Conservation (phyloP, 2,329 filamentous ascomycete species). For the Epichloe elymi region DNA sequence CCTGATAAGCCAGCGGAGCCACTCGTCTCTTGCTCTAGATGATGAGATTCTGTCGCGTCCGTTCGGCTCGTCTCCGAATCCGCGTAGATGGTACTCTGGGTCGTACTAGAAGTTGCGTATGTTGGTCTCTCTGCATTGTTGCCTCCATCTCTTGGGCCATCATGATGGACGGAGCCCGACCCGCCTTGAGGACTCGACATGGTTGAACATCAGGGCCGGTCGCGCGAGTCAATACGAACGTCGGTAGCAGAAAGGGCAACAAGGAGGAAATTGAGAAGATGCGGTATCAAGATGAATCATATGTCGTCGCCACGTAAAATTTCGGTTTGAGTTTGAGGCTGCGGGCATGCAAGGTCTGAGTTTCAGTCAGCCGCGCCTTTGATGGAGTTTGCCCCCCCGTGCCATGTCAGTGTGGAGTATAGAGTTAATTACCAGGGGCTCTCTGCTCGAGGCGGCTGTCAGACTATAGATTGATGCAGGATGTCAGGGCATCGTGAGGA, state of each 20-base stretch:
- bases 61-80: not conserved
- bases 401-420: not conserved
- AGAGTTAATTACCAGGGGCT: not conserved
- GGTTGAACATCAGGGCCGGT: slow-evolving; percentile 12
- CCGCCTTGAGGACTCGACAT: slow-evolving; percentile 22
- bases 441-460: not conserved
- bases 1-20: not conserved
- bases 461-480: not conserved
- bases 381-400: not conserved
- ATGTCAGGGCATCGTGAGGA: not conserved
- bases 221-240: not conserved
- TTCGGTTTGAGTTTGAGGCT: not conserved
- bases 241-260: too few relatives aligned
- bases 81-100: not conserved
- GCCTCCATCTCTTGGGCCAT: not conserved
- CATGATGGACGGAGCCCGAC: slow-evolving; percentile 10
- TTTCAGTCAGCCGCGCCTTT: slow-evolving; percentile 2
- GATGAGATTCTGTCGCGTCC: not conserved
- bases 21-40: not conserved
- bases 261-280: not conserved
- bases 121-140: not conserved
- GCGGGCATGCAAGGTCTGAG: slow-evolving; percentile 1
- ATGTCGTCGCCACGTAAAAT: not conserved
- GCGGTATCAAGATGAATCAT: not conserved
- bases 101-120: not conserved